These are phyloP conservation scores for Psidium friedrichsthalianum DNA, from an alignment of 345 rosid species.

Conservation along the genomic window DNA sequence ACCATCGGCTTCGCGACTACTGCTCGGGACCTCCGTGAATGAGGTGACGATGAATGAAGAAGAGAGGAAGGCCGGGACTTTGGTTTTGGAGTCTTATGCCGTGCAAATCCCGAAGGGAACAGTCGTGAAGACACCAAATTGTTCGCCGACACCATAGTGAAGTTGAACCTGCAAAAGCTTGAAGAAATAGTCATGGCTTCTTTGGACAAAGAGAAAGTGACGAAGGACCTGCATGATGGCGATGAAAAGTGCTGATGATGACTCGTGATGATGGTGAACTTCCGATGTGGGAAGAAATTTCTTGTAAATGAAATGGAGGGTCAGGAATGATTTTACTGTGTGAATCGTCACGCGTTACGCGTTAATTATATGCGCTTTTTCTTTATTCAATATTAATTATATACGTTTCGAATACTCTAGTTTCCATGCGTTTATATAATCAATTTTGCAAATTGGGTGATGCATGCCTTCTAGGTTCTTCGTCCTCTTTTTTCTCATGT, in stretches of 20 bases:
- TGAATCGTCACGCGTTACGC: neutral
- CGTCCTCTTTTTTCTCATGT: neutral
- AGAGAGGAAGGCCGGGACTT: constrained; percentile 29
- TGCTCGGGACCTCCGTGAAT: constrained; percentile 64
- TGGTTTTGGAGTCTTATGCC: constrained; percentile 63
- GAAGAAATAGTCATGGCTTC: constrained; percentile 39
- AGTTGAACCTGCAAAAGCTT: constrained; percentile 82
- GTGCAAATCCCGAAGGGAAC: constrained; percentile 79
- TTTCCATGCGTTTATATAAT: neutral
- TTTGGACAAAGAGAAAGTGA: constrained; percentile 8
- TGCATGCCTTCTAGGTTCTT: neutral
- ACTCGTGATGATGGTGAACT: neutral
- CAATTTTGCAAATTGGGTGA: neutral
- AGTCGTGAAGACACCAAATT: constrained; percentile 65
- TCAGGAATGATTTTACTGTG: neutral
- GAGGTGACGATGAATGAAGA: constrained; percentile 20
- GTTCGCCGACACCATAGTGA: constrained; percentile 88
- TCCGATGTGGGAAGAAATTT: neutral
- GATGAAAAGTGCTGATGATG: neutral
- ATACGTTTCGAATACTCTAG: neutral
- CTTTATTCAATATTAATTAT: neutral
- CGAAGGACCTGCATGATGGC: neutral
- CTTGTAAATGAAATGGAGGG: neutral
- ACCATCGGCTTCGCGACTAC: constrained; percentile 68
- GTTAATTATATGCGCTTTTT: neutral